These are phyloP conservation scores for Gentiana dahurica DNA, from an alignment of 257 asterid genomes.

Conservation along the genomic window DNA sequence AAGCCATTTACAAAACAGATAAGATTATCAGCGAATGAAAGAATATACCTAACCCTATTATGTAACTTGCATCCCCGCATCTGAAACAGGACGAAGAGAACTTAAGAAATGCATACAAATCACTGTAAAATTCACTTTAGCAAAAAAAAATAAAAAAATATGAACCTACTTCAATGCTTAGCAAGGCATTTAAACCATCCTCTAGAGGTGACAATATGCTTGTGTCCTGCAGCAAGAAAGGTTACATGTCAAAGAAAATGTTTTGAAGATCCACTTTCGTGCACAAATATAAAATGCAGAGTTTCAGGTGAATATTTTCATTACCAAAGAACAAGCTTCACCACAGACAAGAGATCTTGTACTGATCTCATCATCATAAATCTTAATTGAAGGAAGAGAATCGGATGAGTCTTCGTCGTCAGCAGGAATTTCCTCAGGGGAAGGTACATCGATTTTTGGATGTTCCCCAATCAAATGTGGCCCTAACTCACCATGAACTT, in stretches of 20 bases:
- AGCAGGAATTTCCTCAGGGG: slow-evolving; percentile 51
- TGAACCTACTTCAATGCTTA: slow-evolving; percentile 77
- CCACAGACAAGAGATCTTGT: slow-evolving; percentile 89
- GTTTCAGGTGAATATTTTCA: slow-evolving; percentile 5
- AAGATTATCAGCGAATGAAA: neutral
- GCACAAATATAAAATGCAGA: neutral
- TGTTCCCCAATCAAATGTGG: slow-evolving; percentile 79
- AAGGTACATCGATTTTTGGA: slow-evolving; percentile 50
- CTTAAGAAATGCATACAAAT: slow-evolving; percentile 4
- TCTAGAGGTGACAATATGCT: slow-evolving; percentile 55
- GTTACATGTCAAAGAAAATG: slow-evolving; percentile 5
- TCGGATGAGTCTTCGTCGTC: slow-evolving; percentile 69
- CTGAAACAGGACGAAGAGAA: slow-evolving; percentile 34
- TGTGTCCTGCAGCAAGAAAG: slow-evolving; percentile 40
- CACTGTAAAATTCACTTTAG: neutral
- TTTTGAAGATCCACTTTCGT: neutral
- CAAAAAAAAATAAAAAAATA: neutral
- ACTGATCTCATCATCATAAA: slow-evolving; percentile 77
- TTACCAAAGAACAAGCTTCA: slow-evolving; percentile 59
- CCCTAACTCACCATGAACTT: slow-evolving; percentile 33
- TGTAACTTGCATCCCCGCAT: slow-evolving; percentile 94
- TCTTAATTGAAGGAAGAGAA: slow-evolving; percentile 71
- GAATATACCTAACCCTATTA: slow-evolving; percentile 76
- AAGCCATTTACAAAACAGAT: neutral
- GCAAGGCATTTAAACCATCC: slow-evolving; percentile 84